Base-by-base conservation (phyloP, 2,329 filamentous ascomycete genomes). In the Aureobasidium uvarum region DNA sequence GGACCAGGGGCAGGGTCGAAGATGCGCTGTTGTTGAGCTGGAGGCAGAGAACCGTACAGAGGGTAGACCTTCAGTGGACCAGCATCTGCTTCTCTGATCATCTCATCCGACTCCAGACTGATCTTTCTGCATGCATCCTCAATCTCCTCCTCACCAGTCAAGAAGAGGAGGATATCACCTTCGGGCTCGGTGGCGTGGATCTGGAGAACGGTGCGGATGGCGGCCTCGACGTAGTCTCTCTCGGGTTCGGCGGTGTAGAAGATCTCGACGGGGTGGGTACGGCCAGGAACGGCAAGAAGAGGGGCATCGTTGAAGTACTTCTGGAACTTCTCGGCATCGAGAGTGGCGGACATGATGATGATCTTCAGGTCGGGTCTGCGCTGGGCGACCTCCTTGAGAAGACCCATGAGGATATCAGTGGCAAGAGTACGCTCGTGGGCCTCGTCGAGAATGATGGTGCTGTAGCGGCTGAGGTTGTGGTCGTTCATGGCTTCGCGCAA, bases 131-230 rank as follows among this genome's bases (percentile, higher is more conserved):
- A 92, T 5, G 94, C 92, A 75, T 99, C 95, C 78, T 99, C 95
- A 73, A 99, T 99, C 77, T 99, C 95, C 75, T 99, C 95, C 76
- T 99, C 95, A 77, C 95, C 95, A 3, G 95, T 99, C 76, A 99
- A 81, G 83, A 99, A 99, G 14, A 99, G 81, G 65, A 99, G 78
- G 51, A 99, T 90, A 74, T 99, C 95, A 66, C 95, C 95, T 75
- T 98, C 92, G 1, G 86, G 85, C 77, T 99, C 95, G 0, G 89
- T 91, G 8, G 92, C 92, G 76, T 99, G 95, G 66, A 99, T 99
- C 78, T 99, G 95, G 51, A 99, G 82, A 48, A 99, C 95, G 0
- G 95, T 99, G 67, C 95, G 85, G 69, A 99, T 87, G 1, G 95
- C 92, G 50, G 94, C 94, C 80, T 99, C 95, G 51, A 99, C 90